Conservation (phyloP, 306 rosid genomes). For the Glycine soja region DNA sequence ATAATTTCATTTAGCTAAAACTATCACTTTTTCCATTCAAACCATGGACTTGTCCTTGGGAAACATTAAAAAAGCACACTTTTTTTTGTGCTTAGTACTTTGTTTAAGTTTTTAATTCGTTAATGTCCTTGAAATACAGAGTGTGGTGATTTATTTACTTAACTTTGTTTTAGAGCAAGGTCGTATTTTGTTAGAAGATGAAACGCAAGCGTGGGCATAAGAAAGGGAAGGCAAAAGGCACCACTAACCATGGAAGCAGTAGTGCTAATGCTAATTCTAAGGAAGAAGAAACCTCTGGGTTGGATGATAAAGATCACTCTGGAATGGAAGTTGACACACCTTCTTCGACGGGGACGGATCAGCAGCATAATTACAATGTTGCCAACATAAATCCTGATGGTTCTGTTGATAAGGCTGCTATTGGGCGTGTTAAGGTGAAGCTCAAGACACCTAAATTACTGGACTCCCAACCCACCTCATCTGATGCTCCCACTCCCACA, state of each 20-base stretch:
- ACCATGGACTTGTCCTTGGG: not conserved
- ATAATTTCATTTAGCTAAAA: constrained; percentile 13
- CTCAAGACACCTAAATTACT: constrained; percentile 67
- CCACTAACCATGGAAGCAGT: not conserved
- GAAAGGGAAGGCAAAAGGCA: constrained; percentile 68
- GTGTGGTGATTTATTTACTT: constrained; percentile 21
- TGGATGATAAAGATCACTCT: constrained; percentile 50
- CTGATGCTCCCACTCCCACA: constrained; percentile 74
- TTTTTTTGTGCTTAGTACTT: too few relatives aligned
- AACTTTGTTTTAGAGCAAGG: not conserved
- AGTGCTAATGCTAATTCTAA: too few relatives aligned
- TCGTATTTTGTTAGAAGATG: constrained; percentile 42
- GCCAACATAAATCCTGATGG: constrained; percentile 74
- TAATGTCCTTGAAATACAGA: not conserved
- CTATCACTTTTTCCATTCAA: not conserved
- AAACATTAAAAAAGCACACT: too few relatives aligned
- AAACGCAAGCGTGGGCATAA: constrained; percentile 91
- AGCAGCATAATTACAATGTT: constrained; percentile 58
- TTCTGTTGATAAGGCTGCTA: constrained; percentile 56
- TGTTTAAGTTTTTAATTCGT: too few relatives aligned
- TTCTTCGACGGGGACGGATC: constrained; percentile 81
- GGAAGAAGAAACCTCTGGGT: constrained; percentile 40
- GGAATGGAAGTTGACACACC: constrained; percentile 81
- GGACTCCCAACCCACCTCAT: constrained; percentile 75
- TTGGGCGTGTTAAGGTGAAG: constrained; percentile 90